These are phyloP conservation scores for Picea abies DNA, from an alignment of 83 land plant genomes.

Conservation along the genomic window DNA sequence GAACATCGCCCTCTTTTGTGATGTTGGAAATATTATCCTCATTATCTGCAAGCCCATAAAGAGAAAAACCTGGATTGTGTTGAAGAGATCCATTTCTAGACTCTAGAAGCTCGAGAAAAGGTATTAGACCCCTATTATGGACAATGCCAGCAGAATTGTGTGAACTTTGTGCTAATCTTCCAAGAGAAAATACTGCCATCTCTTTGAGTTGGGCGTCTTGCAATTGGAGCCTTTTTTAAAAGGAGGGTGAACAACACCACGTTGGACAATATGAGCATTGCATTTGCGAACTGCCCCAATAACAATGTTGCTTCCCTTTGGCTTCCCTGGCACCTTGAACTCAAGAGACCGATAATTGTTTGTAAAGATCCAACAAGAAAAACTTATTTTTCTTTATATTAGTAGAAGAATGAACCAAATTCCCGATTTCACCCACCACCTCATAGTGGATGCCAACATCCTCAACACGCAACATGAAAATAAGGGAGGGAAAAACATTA, in stretches of 20 bases:
- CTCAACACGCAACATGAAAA: slow-evolving; percentile 94
- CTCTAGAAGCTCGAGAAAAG: slow-evolving; percentile 86
- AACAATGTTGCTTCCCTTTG: too few species aligned
- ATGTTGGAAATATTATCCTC: slow-evolving; percentile 93
- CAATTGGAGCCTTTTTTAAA: too few species aligned
- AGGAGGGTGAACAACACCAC: too few species aligned
- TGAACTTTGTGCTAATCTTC: slow-evolving; percentile 44
- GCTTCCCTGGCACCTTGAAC: too few species aligned
- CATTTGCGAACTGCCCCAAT: too few species aligned
- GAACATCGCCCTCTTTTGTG: slow-evolving; percentile 86
- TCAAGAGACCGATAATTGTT: too few species aligned
- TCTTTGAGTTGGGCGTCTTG: too few species aligned
- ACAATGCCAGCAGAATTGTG: slow-evolving; percentile 97
- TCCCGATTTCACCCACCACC: slow-evolving; percentile 55
- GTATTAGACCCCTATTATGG: slow-evolving; percentile 79
- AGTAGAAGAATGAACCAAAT: too few species aligned
- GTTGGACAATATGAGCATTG: too few species aligned
- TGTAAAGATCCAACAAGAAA: too few species aligned
- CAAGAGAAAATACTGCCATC: too few species aligned
- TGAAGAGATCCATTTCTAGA: slow-evolving; percentile 60
- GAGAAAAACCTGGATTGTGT: slow-evolving; percentile 92
- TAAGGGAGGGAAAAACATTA: slow-evolving; percentile 87
- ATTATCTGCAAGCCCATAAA: slow-evolving; percentile 94
- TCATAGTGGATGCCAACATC: slow-evolving; percentile 92
- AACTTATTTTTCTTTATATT: too few species aligned